Base-by-base conservation (phyloP, 148 eudicot species). In the Arctostaphylos glauca region DNA sequence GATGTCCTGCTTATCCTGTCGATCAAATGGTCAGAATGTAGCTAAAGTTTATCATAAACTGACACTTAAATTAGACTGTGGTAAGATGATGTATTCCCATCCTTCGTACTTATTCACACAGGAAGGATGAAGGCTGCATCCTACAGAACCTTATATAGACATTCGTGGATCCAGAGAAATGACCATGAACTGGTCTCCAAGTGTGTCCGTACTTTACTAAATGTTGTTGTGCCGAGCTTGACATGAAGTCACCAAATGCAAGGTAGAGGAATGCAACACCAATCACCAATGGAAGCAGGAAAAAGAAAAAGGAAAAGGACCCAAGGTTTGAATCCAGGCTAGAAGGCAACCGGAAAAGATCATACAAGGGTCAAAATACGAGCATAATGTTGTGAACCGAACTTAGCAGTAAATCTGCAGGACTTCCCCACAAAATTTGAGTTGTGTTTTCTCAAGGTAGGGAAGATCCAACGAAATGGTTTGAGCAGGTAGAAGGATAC, bases 11-110 rank as follows among this genome's bases (percentile, higher is more conserved):
- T 74, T 47, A 55, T 19, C 83, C 77, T 52, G 72, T 50, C 53
- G 15, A 83, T 49, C n/a, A 83, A 52, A 85, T 60, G 53, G 62
- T 81, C 78, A 89, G 76, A 79, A 76, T 75, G 9, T 5, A 19
- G 49, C 44, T 81, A 12, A 48, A 31, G 25, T 19, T 16, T 47
- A 64, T 56, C 50, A 80, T 74, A n/a, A 80, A n/a, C 66, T 80
- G 48, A 54, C 16, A 49, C 7, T 9, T 80, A 56, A 48, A 8
- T 19, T 38, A 48, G 83, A 25, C 48, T 52, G 48, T 79, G n/a
- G 52, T 9, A n/a, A 70, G 59, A 67, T 38, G 31, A 70, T 4
- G 5, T 13, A 58, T 10, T 74, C 48, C 18, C 2, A 54, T 48
- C 52, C 14, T 55, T 38, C 73, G 54, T 58, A 23, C 56, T 60